Evolutionary conservation across 2,329 filamentous ascomycete genomes (phyloP), one percentile per base, ranked within the genome.

Genomic region (Arthroderma sp.): DNA sequence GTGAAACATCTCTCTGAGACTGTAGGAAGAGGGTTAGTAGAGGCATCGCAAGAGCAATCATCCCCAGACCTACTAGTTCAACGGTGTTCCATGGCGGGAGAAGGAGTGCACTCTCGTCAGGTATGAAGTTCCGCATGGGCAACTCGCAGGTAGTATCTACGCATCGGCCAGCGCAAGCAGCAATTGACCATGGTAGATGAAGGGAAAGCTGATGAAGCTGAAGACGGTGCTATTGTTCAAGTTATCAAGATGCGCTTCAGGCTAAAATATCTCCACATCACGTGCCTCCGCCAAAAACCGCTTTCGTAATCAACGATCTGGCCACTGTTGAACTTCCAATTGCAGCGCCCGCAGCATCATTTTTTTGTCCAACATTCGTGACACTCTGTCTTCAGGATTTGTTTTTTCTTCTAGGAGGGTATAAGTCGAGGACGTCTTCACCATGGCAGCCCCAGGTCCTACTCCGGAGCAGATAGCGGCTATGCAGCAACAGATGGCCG

Each of bases 401-500:
- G 19, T 11, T 39, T 39, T 3, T 31, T 25, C 15, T 28, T 28
- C 13, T 25, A 17, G 52, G 23, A n/a, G 28, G n/a, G 17, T 25
- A 51, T 51, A 51, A 51, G 25, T 51, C 28, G 47, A 31, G 47
- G 15, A 55, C 44, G 9, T 31, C 54, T 56, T 47, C 41, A 23
- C 13, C 55, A 63, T 63, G 61, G 70, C 73, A 53, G 64, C 69
- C 54, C 70, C 70, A 37, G 68, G 69, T 56, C 88, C 88, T 35
- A 83, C 85, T 19, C 90, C 87, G 53, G 86, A 95, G 74, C 90
- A 96, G 76, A 87, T 95, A 62, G 81, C 82, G 58, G 79, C 81
- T 57, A 93, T 96, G 79, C 88, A 94, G 71, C 82, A 84, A 65
- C 86, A 93, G 72, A 76, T 96, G 47, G 85, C 86, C 53, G 81